Conservation (phyloP, 495 filamentous ascomycete genomes). For the Daldinia loculata region DNA sequence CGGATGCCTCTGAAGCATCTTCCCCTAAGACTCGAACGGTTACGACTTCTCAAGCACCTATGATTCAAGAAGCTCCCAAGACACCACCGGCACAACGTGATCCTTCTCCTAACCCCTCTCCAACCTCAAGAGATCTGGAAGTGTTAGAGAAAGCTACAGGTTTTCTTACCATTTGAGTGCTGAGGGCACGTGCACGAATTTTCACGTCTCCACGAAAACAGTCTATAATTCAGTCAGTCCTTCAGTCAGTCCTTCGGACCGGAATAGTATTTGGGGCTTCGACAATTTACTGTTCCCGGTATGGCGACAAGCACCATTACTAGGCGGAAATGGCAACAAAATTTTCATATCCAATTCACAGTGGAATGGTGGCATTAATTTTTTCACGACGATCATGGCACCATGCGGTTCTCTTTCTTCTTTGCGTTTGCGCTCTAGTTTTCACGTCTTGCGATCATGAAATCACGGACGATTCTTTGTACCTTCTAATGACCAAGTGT, state of each 20-base stretch:
- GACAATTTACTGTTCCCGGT: background rate
- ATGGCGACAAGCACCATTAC: background rate
- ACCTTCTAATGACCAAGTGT: background rate
- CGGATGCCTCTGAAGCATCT: background rate
- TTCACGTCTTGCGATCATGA: background rate
- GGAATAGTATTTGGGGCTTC: background rate
- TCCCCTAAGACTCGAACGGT: background rate
- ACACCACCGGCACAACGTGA: background rate
- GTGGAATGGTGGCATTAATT: background rate
- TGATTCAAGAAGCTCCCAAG: background rate
- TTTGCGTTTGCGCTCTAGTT: background rate
- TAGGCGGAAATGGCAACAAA: background rate
- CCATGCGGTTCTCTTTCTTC: background rate
- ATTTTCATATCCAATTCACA: background rate
- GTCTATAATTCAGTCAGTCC: background rate
- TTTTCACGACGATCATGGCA: background rate
- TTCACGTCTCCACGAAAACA: background rate
- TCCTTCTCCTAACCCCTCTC: background rate
- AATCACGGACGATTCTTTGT: conserved; percentile 2
- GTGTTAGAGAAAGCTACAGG: background rate
- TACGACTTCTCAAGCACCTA: background rate
- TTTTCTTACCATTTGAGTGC: background rate
- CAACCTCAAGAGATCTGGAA: background rate
- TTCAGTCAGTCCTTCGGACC: background rate
- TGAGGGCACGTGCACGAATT: background rate